These are phyloP conservation scores for Komagataella ulmi DNA, from an alignment of 805 yeast genomes.

Conservation along the genomic window DNA sequence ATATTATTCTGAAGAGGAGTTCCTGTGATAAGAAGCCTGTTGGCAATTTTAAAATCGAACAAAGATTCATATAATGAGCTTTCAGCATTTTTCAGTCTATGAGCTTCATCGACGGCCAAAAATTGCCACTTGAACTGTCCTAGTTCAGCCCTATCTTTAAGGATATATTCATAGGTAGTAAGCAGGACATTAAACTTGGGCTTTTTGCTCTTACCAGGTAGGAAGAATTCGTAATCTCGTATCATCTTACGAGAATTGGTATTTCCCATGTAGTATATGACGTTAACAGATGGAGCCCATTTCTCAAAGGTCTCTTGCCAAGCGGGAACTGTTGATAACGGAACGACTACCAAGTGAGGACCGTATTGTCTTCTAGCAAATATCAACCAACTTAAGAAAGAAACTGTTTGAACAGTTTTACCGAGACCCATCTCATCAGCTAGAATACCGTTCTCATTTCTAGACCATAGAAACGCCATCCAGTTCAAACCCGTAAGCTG, in stretches of 20 bases:
- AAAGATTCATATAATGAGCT: constrained; percentile 85
- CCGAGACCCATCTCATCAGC: constrained; percentile 99
- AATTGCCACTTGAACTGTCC: constrained; percentile 90
- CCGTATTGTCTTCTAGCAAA: constrained; percentile 96
- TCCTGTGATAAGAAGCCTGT: constrained; percentile 88
- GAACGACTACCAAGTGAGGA: constrained; percentile 94
- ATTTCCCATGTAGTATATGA: constrained; percentile 88
- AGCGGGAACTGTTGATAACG: constrained; percentile 90
- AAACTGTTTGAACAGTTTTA: constrained; percentile 92
- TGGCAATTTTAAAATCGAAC: constrained; percentile 66
- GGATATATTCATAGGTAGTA: constrained; percentile 92
- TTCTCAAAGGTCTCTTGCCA: constrained; percentile 98
- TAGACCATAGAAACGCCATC: constrained; percentile 99
- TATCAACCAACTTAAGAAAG: constrained; percentile 88
- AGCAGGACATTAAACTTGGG: constrained; percentile 84
- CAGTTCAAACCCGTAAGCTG: constrained; percentile 96
- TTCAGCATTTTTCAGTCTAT: constrained; percentile 87
- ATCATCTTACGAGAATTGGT: constrained; percentile 72
- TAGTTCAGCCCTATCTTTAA: constrained; percentile 74
- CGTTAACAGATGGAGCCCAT: constrained; percentile 95
- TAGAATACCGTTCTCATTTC: constrained; percentile 91
- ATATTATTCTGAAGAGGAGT: constrained; percentile 95
- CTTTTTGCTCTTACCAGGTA: constrained; percentile 41
- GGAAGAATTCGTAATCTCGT: constrained; percentile 74
- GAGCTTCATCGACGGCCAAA: constrained; percentile 97